These are phyloP conservation scores for Pyracantha coccinea DNA, from an alignment of 331 rosid genomes.

Conservation along the genomic window DNA sequence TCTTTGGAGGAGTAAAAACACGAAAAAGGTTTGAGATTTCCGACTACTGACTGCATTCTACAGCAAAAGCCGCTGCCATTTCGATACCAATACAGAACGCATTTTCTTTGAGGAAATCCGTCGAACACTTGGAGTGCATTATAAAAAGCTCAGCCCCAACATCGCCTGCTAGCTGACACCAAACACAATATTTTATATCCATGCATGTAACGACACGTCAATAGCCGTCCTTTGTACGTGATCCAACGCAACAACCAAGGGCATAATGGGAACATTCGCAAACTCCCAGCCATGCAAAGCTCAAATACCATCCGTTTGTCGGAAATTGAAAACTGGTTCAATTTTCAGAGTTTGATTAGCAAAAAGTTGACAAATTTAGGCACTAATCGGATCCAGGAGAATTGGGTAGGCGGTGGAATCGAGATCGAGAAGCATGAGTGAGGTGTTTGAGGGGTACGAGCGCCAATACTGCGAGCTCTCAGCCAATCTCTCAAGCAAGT, in stretches of 20 bases:
- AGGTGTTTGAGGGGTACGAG: slow-evolving; percentile 55
- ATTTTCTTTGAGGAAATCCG: slow-evolving; percentile 33
- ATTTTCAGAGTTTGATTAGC: not conserved
- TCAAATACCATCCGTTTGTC: not conserved
- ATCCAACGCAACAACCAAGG: not conserved
- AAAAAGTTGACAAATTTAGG: not conserved
- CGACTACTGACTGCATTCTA: slow-evolving; percentile 9
- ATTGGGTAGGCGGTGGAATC: slow-evolving; percentile 18
- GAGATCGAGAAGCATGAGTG: slow-evolving; percentile 39
- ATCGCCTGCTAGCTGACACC: not conserved
- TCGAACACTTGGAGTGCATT: slow-evolving; percentile 44
- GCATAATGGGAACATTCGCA: not conserved
- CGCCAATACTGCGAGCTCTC: slow-evolving; percentile 56
- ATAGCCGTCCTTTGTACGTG: not conserved
- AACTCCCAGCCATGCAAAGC: not conserved
- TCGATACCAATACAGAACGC: slow-evolving; percentile 23
- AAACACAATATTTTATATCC: not conserved
- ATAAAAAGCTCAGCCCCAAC: not conserved
- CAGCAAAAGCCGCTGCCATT: slow-evolving; percentile 20
- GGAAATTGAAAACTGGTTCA: not conserved
- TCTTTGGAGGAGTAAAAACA: slow-evolving; percentile 25
- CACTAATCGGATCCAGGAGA: not conserved
- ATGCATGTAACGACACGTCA: not conserved
- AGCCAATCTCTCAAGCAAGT: slow-evolving; percentile 35
- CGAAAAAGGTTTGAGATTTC: slow-evolving; percentile 1